These are phyloP conservation scores for Boeremia exigua DNA, from an alignment of 2,329 filamentous ascomycete species.

Conservation along the genomic window DNA sequence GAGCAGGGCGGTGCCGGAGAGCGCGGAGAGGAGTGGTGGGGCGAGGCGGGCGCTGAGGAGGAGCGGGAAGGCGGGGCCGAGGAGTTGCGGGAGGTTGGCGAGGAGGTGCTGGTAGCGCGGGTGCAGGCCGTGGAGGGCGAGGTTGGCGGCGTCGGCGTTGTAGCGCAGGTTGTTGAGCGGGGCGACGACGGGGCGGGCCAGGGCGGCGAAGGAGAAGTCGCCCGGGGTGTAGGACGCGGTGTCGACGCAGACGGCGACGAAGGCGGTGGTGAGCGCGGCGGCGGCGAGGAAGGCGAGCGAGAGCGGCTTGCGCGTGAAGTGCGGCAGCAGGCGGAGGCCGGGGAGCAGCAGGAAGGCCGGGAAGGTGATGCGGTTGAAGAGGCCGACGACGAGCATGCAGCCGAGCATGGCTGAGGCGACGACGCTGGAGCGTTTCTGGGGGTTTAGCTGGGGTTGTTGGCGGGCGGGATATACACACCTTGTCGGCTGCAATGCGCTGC, in stretches of 20 bases:
- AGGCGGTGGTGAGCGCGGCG: constrained; percentile 70
- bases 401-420: constrained; percentile 80
- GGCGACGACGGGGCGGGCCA: constrained; percentile 60
- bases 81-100: constrained; percentile 59
- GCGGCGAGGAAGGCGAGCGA: constrained; percentile 68
- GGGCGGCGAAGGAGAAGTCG: constrained; percentile 68
- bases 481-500: constrained; percentile 79
- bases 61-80: constrained; percentile 59
- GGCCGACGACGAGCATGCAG: constrained; percentile 79
- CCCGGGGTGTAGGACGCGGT: constrained; percentile 77
- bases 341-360: constrained; percentile 90
- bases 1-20: constrained; percentile 73
- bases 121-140: constrained; percentile 60
- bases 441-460: constrained; percentile 41
- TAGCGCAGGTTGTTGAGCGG: constrained; percentile 61
- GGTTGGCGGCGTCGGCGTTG: constrained; percentile 56
- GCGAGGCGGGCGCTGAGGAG: constrained; percentile 54
- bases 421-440: constrained; percentile 74
- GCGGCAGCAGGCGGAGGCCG: constrained; percentile 79
- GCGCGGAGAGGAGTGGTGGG: constrained; percentile 72
- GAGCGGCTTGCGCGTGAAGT: constrained; percentile 75
- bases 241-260: constrained; percentile 79
- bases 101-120: constrained; percentile 60
- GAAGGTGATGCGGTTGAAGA: constrained; percentile 98
- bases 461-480: constrained; percentile 59